Base-by-base conservation (phyloP, 805 yeast species). In the Lipomyces spencermartinsiae region DNA sequence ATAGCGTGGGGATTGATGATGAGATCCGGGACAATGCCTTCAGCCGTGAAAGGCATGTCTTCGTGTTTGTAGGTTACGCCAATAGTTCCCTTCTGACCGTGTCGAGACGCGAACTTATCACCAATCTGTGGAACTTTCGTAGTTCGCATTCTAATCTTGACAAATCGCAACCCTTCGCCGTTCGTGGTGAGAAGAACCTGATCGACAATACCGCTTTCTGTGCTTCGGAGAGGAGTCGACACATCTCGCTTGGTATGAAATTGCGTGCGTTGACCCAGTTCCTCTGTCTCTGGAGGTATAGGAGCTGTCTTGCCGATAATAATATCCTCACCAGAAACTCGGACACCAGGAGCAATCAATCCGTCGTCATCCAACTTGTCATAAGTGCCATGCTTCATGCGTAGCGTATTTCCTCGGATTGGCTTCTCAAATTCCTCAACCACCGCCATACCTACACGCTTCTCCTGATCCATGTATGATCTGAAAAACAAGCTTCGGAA, bases 21-120 rank as follows among this genome's bases (percentile, higher is more conserved):
- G 78, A 95, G 84, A 82, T 95, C 99, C 7, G 99, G 99, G 51
- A 94, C 98, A 78, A 94, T 81, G 80, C 99, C 99, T 79, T 94
- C 96, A 2, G 92, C 85, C 8, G 97, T 89, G 79, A 95, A 95
- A 35, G 99, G 99, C 98, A 95, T 94, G 79, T 95, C 99, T 80
- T 95, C 99, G 79, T 94, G 95, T 79, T 98, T 87, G 79, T 94
- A 95, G 0, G 99, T 95, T 71, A 95, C 95, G 89, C 99, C 99
- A 80, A 95, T 93, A 25, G 99, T 95, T 89, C 99, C 99, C 83
- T 95, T 95, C 82, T 95, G 99, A 79, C 99, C 99, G 85, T 95
- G 99, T 83, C 99, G 91, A 55, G 98, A 94, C 6, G 99, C 98
- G 82, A 95, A 95, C 82, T 95, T 95, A 81, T 95, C 99, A 81